Percentiles rank a stretch among this genome's conserved stretches.
Evolutionary conservation across 2,329 filamentous ascomycete genomes (phyloP).

Genomic region (Emmonsiellopsis sp.): DNA sequence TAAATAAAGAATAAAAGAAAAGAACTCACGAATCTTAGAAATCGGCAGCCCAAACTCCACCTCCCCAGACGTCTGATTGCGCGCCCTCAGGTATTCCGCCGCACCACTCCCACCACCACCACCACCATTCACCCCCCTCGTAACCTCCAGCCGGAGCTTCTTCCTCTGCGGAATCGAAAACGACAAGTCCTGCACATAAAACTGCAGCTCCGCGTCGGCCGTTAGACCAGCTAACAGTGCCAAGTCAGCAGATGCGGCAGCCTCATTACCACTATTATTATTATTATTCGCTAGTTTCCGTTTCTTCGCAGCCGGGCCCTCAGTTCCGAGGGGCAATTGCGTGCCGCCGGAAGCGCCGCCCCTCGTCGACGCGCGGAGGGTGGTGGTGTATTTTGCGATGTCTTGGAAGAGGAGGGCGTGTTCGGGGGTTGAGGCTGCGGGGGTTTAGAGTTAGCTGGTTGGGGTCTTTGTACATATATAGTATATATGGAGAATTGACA

Average conservation of each 20-base stretch:
- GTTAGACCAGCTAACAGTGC: constrained; percentile 25
- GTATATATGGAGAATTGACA: not conserved
- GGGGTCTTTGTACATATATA: not conserved
- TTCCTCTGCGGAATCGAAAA: constrained; percentile 56
- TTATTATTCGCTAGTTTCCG: constrained; percentile 39
- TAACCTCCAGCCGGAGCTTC: constrained; percentile 53
- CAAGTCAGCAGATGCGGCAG: constrained; percentile 15
- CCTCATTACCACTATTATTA: constrained; percentile 2
- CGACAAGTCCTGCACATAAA: constrained; percentile 47
- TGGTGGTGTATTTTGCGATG: constrained; percentile 38
- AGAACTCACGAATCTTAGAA: constrained; percentile 39
- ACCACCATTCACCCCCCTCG: constrained; percentile 22
- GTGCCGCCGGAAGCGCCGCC: not conserved
- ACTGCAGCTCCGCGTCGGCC: constrained; percentile 27
- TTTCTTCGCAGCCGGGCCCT: constrained; percentile 38
- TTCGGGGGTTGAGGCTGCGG: constrained; percentile 28
- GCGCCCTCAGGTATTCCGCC: constrained; percentile 35
- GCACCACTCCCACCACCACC: constrained; percentile 6
- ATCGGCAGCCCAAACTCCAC: constrained; percentile 47
- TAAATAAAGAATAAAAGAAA: not conserved
- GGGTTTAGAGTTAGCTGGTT: constrained; percentile 2
- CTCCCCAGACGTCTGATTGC: constrained; percentile 41
- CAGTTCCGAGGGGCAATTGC: constrained; percentile 8
- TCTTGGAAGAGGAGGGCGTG: constrained; percentile 39
- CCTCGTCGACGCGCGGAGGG: constrained; percentile 23